Conservation (phyloP, 2,329 filamentous ascomycete genomes). For the Microsporum canis region DNA sequence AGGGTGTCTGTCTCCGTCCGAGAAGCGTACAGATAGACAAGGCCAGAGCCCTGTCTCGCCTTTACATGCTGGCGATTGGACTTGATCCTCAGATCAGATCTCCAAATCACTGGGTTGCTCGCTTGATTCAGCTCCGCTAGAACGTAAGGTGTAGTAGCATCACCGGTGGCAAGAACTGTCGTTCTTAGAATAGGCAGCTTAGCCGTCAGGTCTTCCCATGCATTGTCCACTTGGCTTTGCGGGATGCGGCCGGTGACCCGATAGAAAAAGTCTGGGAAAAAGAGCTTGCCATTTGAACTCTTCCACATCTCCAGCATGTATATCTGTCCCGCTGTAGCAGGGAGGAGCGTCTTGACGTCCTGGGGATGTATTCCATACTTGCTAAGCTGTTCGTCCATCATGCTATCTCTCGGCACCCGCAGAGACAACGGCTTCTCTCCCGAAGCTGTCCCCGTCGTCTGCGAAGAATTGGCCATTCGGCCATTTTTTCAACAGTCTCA, state of each 20-base stretch:
- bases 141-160: slow-evolving; percentile 43
- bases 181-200: slow-evolving; percentile 59
- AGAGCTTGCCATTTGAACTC: slow-evolving; percentile 52
- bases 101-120: slow-evolving; percentile 25
- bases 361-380: slow-evolving; percentile 30
- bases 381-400: slow-evolving; percentile 26
- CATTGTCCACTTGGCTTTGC: slow-evolving; percentile 36
- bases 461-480: slow-evolving; percentile 24
- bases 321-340: slow-evolving; percentile 63
- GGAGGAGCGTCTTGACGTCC: slow-evolving; percentile 49
- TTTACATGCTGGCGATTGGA: slow-evolving; percentile 12
- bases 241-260: slow-evolving; percentile 34
- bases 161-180: slow-evolving; percentile 45
- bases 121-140: slow-evolving; percentile 48
- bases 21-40: slow-evolving; percentile 28
- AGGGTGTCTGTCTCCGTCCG: slow-evolving; percentile 23
- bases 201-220: slow-evolving; percentile 51
- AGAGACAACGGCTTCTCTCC: slow-evolving; percentile 20
- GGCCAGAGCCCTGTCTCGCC: slow-evolving; percentile 15
- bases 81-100: slow-evolving; percentile 15
- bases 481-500: slow-evolving; percentile 55
- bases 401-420: slow-evolving; percentile 18
- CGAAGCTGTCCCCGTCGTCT: slow-evolving; percentile 9
- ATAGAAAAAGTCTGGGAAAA: slow-evolving; percentile 64
- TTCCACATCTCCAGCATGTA: slow-evolving; percentile 75